These are phyloP conservation scores for Postia placenta DNA, from an alignment of 768 basidiomycete species.

Conservation along the genomic window DNA sequence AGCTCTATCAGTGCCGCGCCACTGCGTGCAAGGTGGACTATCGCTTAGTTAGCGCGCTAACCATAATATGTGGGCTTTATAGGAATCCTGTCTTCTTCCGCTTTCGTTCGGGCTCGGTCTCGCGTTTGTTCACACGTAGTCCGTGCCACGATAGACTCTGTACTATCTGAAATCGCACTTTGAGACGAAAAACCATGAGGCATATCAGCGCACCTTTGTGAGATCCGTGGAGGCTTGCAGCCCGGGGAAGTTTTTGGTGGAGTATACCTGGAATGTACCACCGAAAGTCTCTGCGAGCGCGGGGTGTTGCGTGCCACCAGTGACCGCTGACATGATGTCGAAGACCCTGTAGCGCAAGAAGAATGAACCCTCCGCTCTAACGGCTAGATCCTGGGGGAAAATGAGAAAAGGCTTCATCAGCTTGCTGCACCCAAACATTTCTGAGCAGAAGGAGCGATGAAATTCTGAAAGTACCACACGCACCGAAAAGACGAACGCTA, in stretches of 20 bases:
- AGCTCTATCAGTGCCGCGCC: no score
- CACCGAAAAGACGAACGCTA: conserved; percentile 63
- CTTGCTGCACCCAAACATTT: not conserved
- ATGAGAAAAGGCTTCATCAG: not conserved
- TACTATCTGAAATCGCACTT: no score
- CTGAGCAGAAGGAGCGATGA: not conserved
- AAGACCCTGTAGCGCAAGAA: conserved; percentile 63
- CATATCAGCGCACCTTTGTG: no score
- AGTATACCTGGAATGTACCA: conserved; percentile 57
- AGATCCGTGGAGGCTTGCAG: conserved; percentile 69
- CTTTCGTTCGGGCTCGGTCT: no score
- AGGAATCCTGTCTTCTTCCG: no score
- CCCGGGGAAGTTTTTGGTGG: conserved; percentile 69
- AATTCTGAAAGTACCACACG: not conserved
- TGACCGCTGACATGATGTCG: conserved; percentile 33
- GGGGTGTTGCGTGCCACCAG: conserved; percentile 7
- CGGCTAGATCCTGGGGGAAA: conserved; percentile 66
- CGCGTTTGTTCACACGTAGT: no score
- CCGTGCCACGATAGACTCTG: no score
- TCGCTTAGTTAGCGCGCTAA: no score
- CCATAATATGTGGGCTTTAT: no score
- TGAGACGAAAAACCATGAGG: no score
- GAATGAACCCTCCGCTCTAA: conserved; percentile 63
- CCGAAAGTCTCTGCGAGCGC: conserved; percentile 64
- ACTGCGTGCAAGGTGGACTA: no score